Base-by-base conservation (phyloP, 208 protist genomes). In the Plasmodiophora brassicae region DNA sequence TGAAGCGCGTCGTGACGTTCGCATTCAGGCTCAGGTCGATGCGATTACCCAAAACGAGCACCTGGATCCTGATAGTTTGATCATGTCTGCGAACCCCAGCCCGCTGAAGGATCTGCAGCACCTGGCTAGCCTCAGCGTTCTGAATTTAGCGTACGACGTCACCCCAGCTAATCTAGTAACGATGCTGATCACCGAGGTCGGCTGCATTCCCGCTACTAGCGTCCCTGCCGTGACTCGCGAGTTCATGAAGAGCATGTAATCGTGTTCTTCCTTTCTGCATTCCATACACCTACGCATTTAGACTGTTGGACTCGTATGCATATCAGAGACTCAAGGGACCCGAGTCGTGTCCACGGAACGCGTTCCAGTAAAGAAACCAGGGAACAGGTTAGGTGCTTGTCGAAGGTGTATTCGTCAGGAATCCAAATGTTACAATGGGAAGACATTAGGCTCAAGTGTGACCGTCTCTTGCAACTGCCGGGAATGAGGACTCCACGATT, bases 401-500 rank as follows among this genome's bases (percentile, higher is more conserved):
- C n/a, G n/a, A n/a, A n/a, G n/a, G n/a, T n/a, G n/a, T n/a, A n/a
- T n/a, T n/a, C n/a, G n/a, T n/a, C n/a, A n/a, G n/a, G n/a, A n/a
- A n/a, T n/a, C n/a, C n/a, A n/a, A n/a, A n/a, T n/a, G n/a, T n/a
- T n/a, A n/a, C n/a, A n/a, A n/a, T n/a, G n/a, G n/a, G n/a, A n/a
- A n/a, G n/a, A n/a, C n/a, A n/a, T 57, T 57, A 25, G 25, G 25
- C 14, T 57, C 25, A 57, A 57, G 50, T 57, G 50, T 57, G 50
- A 25, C 50, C 50, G 50, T 57, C 50, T 28, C 25, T 57, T 28
- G 25, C 50, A 57, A 57, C 50, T 28, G 50, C 50, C 50, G 50
- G 50, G 25, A 57, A 57, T 57, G 50, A 57, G 20, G 50, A 57
- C 25, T 57, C 85, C 32, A 89, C 53, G 0, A 91, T 32, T 32